These are phyloP conservation scores for Rhodotorula sp. DNA, from an alignment of 1,284 basidiomycete species.

Conservation along the genomic window DNA sequence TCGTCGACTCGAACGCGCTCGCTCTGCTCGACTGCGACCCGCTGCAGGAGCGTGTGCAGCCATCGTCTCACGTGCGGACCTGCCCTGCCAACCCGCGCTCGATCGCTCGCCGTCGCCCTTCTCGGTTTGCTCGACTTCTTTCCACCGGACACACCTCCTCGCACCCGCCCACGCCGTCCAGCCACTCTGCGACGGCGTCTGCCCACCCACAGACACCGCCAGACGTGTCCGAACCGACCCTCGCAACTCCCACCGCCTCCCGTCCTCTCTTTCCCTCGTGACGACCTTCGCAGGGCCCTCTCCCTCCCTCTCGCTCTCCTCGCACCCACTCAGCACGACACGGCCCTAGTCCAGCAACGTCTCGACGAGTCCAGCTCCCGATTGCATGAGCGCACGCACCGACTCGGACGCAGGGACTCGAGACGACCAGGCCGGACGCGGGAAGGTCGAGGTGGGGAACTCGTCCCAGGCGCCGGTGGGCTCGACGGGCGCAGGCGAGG, in stretches of 20 bases:
- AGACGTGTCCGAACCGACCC: neutral
- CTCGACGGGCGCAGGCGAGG: too few relatives aligned
- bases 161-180: neutral
- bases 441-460: too few relatives aligned
- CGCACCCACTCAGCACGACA: neutral
- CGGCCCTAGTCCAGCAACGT: neutral
- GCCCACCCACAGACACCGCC: neutral
- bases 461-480: too few relatives aligned
- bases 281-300: neutral
- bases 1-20: neutral
- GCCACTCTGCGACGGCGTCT: neutral
- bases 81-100: too few relatives aligned
- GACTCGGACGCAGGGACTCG: too few relatives aligned
- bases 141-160: neutral
- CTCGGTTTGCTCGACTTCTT: too few relatives aligned
- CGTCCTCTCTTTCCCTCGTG: neutral
- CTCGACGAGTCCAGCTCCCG: too few relatives aligned
- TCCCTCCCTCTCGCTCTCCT: neutral
- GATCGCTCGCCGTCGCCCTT: neutral
- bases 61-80: too few relatives aligned
- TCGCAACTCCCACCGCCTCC: neutral
- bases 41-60: too few relatives aligned
- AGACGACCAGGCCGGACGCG: too few relatives aligned
- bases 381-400: too few relatives aligned
- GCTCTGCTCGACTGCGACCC: too few relatives aligned